Evolutionary conservation across 768 basidiomycete genomes (phyloP), one percentile per base, ranked within the genome.

Genomic region (Tulasnella sp.): DNA sequence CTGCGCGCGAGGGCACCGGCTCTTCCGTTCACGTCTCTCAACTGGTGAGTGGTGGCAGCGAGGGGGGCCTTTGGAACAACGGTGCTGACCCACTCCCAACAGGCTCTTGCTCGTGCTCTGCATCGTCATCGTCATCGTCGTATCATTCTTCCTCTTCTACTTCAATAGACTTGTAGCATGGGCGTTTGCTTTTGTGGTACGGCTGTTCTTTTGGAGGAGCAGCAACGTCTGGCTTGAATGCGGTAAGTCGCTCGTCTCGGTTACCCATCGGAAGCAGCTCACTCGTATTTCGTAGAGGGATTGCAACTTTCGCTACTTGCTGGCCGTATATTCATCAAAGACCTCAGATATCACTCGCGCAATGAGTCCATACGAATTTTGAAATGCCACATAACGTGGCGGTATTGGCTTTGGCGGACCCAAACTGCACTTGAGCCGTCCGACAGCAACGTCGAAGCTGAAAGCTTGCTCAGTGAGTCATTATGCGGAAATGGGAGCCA

Each of bases 341-440:
- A 98, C 78, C 79, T 97, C 37, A 83, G 86, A 19, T 98, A 98
- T 79, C 88, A 96, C 79, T 95, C 94, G 1, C 90, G 92, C 78
- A 98, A 96, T 80, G 91, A 97, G 79, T 92, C 91, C 22, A 83
- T 95, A 59, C 88, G 88, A 74, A 84, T 94, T 67, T 86, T 93
- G 63, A 92, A 93, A 80, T 91, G 89, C 1, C 88, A 93, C 77
- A 79, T 98, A 64, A 90, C 90, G 75, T 98, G 95, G 94, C 85
- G 93, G 75, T 98, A 96, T 79, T 98, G 96, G 96, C 84, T 93
- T 64, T 88, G 94, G 72, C 82, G 85, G 44, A 90, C 94, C 2
- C 86, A 90, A 9, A 85, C 87, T n/a, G 90, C 89, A 75, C 86
- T 89, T 7, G 36, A 69, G 42, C 29, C 35, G 5, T 26, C 42